These are phyloP conservation scores for Dothideomycetes sp. DNA, from an alignment of 2,329 filamentous ascomycete species.

Conservation along the genomic window DNA sequence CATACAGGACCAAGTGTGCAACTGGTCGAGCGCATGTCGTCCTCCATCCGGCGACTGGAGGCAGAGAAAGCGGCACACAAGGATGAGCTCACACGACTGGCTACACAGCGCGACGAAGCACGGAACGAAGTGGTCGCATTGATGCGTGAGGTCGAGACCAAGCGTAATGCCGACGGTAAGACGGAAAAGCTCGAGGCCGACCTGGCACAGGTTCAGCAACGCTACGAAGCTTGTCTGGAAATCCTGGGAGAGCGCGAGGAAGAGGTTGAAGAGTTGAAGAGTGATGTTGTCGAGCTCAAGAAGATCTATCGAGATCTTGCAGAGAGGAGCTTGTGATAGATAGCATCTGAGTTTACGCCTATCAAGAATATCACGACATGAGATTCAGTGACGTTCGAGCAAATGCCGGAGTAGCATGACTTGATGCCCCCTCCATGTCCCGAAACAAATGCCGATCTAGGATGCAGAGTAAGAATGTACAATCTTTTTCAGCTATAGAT, in stretches of 20 bases:
- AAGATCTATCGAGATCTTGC: slow-evolving; percentile 91
- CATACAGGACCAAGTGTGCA: slow-evolving; percentile 89
- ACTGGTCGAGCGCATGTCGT: slow-evolving; percentile 91
- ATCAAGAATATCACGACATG: neutral
- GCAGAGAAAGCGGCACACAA: slow-evolving; percentile 81
- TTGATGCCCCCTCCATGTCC: too few relatives aligned
- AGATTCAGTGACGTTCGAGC: too few relatives aligned
- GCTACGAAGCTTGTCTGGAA: slow-evolving; percentile 87
- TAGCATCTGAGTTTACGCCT: neutral
- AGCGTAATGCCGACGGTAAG: slow-evolving; percentile 50
- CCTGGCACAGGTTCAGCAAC: slow-evolving; percentile 57
- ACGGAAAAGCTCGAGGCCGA: slow-evolving; percentile 59
- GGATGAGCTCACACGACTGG: slow-evolving; percentile 74
- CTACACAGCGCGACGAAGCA: slow-evolving; percentile 81
- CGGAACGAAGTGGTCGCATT: slow-evolving; percentile 81
- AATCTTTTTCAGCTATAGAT: slow-evolving; percentile 39
- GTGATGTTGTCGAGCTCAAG: slow-evolving; percentile 88
- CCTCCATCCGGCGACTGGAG: slow-evolving; percentile 81
- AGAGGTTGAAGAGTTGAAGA: slow-evolving; percentile 77
- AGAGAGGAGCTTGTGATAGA: slow-evolving; percentile 36
- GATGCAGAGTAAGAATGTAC: too few relatives aligned
- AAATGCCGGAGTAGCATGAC: too few relatives aligned
- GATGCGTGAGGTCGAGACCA: slow-evolving; percentile 76
- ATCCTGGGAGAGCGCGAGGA: slow-evolving; percentile 97
- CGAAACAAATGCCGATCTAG: too few relatives aligned